Evolutionary conservation across 495 filamentous ascomycete genomes (phyloP), one percentile per base, ranked within the genome.

Genomic region (Bacidia rubella): DNA sequence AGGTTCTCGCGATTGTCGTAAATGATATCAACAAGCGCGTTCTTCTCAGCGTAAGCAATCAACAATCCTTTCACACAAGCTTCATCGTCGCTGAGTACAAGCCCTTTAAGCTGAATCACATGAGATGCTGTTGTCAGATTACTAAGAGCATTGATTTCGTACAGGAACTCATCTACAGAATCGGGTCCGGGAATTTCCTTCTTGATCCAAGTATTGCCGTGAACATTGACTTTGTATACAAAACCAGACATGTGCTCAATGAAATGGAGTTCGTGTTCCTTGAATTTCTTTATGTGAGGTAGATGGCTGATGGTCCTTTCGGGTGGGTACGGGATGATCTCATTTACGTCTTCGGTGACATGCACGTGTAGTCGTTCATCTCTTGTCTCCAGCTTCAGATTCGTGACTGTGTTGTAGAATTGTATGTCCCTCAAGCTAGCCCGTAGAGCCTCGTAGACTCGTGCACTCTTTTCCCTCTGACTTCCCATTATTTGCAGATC

Each of bases 111-210:
- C 39, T 81, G 77, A 47, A 97, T 92, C 43, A 98, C 87, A 62
- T 82, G 85, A 11, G 78, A 68, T 0, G 84, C 83, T 49, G 72
- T 79, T 32, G 73, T 70, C n/a, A 97, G 70, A 12, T 80, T 79
- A 60, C 86, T 81, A 19, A 98, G 78, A 11, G 93, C 92, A 67
- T 97, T 97, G 60, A 97, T 86, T 65, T 98, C 92, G 68, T 98
- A 98, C 11, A 97, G 73, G 61, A 98, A 98, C 62, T 98, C 92
- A 56, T 98, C 92, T 24, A 97, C 82, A 0, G 85, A 92, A 64
- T 98, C 90, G 0, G 92, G 93, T 1, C 93, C 89, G 1, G 92
- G 92, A 46, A 98, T 97, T 65, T 98, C 92, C 62, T 98, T 98
- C 66, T 98, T 98, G 68, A 98, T 95, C 63, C 83, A 86, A 15